Percentiles rank a stretch among this genome's conserved stretches.
These are phyloP conservation scores for Pachyrhizus erosus DNA, from an alignment of 306 rosid genomes.

Conservation along the genomic window DNA sequence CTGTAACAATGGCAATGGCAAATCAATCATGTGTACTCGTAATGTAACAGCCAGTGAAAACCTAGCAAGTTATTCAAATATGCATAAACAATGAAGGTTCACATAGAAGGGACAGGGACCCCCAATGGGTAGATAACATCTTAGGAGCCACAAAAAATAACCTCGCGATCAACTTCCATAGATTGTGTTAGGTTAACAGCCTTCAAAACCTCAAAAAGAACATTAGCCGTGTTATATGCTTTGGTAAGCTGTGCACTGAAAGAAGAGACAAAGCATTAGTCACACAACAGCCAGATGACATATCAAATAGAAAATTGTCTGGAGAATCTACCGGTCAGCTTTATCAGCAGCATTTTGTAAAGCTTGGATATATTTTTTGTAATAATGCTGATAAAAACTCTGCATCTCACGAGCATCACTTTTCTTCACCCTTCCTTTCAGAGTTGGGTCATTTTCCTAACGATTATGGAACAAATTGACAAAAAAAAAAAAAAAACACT, in stretches of 20 bases:
- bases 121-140: not conserved
- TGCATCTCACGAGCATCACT: constrained; percentile 99
- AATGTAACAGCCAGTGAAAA: constrained; percentile 1
- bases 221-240: constrained; percentile 95
- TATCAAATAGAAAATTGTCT: constrained; percentile 1
- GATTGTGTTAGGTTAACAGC: constrained; percentile 96
- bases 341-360: constrained; percentile 89
- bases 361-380: constrained; percentile 91
- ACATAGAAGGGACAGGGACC: constrained; percentile 27
- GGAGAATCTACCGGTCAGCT: constrained; percentile 76
- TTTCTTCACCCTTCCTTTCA: constrained; percentile 89
- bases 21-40: constrained; percentile 7
- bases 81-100: constrained; percentile 14
- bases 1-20: constrained; percentile 50
- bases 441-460: constrained; percentile 97
- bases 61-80: constrained; percentile 17
- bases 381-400: constrained; percentile 90
- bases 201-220: constrained; percentile 96
- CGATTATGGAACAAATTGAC: constrained; percentile 16
- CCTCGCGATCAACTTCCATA: constrained; percentile 98
- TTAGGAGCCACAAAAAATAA: constrained; percentile 36
- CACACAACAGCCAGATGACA: constrained; percentile 1
- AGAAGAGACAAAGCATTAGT: constrained; percentile 11
- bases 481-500: constrained; percentile 8
- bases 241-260: constrained; percentile 92